Base-by-base conservation (phyloP, 192 early-diverging fungal genomes). In the Spinellus fusiger region DNA sequence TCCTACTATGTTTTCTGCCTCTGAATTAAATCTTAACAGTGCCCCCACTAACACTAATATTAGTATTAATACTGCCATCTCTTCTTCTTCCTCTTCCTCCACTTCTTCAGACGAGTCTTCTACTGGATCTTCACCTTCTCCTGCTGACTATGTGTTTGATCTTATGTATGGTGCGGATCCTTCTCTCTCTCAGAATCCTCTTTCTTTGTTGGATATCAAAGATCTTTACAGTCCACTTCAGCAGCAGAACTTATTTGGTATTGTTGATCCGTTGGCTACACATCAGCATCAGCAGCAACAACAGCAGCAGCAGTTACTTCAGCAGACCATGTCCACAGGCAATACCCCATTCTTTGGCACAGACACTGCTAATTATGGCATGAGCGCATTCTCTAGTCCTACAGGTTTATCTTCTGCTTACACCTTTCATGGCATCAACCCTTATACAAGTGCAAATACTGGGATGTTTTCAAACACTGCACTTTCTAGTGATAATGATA, bases 61-160 rank as follows among this genome's bases (percentile, higher is more conserved):
- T n/a, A n/a, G n/a, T n/a, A n/a, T n/a, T n/a, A n/a, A n/a, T n/a
- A n/a, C n/a, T n/a, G n/a, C n/a, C n/a, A n/a, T n/a, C n/a, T n/a
- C n/a, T n/a, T n/a, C n/a, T n/a, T n/a, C n/a, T n/a, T n/a, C 40
- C n/a, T 65, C 62, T 1, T 56, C 59, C 16, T 71, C 69, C 4
- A 50, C 56, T 5, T 66, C 69, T 34, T 65, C 69, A 29, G 69
- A 71, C 49, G 69, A 65, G 22, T 71, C 69, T 27, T 71, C 69
- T 8, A 62, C 58, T 18, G 52, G 56, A 12, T 62, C 69, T 22
- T 71, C 69, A 32, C 69, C 69, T 38, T 60, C 69, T 16, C 69
- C 69, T 26, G 59, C 51, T 12, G 64, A 71, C 47, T 71, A 66
- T 35, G 64, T 71, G 6, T 71, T 71, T 61, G 69, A 71, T 34